These are phyloP conservation scores for Fraxinus velutina DNA, from an alignment of 305 asterid genomes.

Conservation along the genomic window DNA sequence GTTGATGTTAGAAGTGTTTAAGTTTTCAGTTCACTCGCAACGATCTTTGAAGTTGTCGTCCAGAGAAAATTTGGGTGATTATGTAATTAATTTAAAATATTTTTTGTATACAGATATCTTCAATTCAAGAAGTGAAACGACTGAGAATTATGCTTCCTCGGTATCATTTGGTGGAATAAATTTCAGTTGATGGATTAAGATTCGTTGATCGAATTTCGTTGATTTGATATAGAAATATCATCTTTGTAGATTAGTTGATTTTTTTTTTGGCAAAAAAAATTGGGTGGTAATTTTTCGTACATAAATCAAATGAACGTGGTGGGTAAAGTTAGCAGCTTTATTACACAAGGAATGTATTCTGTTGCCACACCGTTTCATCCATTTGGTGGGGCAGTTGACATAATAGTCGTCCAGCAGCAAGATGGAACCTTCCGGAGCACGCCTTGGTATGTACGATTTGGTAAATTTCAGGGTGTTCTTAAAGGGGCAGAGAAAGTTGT, in stretches of 20 bases:
- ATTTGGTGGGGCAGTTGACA: conserved; percentile 94
- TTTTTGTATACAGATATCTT: conserved; percentile 54
- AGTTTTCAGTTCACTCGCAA: conserved; percentile 34
- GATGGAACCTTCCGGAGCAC: conserved; percentile 78
- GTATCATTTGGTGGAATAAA: conserved; percentile 16
- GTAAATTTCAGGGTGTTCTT: conserved; percentile 86
- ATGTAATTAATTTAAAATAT: conserved; percentile 22
- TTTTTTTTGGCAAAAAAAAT: background rate
- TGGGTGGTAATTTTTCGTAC: conserved; percentile 21
- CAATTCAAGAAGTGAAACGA: background rate
- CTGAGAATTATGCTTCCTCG: conserved; percentile 1
- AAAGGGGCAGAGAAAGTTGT: conserved; percentile 85
- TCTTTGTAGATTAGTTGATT: conserved; percentile 8
- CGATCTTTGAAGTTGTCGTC: conserved; percentile 25
- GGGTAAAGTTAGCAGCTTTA: conserved; percentile 68
- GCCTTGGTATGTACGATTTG: conserved; percentile 91
- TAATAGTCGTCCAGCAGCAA: conserved; percentile 71
- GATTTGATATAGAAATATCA: conserved; percentile 11
- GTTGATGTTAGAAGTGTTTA: conserved; percentile 27
- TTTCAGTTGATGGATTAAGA: conserved; percentile 15
- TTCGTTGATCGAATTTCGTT: background rate
- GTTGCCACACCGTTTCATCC: conserved; percentile 78
- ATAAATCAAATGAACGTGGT: conserved; percentile 70
- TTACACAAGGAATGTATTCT: conserved; percentile 29
- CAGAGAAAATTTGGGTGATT: conserved; percentile 28